Conservation (phyloP, 768 basidiomycete genomes). For the Mycena crocata region DNA sequence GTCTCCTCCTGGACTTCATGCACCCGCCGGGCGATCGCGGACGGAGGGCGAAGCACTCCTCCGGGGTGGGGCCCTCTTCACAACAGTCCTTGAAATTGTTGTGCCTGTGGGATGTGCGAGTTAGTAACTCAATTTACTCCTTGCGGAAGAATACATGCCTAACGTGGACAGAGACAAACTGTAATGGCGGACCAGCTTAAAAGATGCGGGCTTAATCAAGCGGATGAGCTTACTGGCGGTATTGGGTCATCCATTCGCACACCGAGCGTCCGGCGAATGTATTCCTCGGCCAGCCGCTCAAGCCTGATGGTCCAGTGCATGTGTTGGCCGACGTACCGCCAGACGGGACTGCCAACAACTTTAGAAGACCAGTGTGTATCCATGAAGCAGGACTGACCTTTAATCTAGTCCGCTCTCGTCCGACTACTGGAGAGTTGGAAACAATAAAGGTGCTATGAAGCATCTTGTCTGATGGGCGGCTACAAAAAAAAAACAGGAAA, state of each 20-base stretch:
- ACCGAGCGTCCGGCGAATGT: constrained; percentile 40
- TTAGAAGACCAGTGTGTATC: neutral
- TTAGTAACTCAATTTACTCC: neutral
- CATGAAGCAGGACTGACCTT: constrained; percentile 8
- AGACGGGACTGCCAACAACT: constrained; percentile 39
- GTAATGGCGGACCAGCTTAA: neutral
- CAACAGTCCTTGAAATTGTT: constrained; percentile 50
- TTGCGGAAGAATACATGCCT: constrained; percentile 33
- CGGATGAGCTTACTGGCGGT: constrained; percentile 42
- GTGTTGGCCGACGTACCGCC: constrained; percentile 47
- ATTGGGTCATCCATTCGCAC: constrained; percentile 33
- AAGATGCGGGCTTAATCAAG: neutral
- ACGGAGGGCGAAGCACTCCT: constrained; percentile 48
- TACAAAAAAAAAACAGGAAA: constrained; percentile 32
- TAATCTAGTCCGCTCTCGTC: constrained; percentile 47
- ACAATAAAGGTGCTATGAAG: neutral
- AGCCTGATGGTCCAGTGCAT: constrained; percentile 43
- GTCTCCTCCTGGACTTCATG: constrained; percentile 46
- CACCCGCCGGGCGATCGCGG: constrained; percentile 43
- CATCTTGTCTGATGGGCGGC: constrained; percentile 23
- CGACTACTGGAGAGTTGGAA: constrained; percentile 24
- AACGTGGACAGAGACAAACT: constrained; percentile 52
- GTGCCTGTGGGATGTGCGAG: constrained; percentile 33
- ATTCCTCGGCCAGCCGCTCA: constrained; percentile 36
- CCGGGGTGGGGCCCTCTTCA: constrained; percentile 35